Percentiles rank a stretch among this genome's conserved stretches.
Conservation (phyloP, 257 asterid species). For the Solanum okadae region DNA sequence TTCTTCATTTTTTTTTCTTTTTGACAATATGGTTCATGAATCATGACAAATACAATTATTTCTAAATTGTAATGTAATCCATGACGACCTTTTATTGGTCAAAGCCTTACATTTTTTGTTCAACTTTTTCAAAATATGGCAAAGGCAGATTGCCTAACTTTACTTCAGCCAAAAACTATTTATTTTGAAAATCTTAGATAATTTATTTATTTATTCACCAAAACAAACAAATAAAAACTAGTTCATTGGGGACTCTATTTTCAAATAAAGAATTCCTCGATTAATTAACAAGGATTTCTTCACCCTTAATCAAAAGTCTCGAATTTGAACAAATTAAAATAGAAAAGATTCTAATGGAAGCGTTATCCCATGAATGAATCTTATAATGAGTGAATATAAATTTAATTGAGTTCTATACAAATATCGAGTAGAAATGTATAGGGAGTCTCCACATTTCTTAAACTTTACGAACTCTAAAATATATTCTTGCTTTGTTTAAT, state of each 20-base stretch:
- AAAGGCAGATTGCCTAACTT: not conserved
- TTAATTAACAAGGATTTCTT: not conserved
- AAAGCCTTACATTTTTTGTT: not conserved
- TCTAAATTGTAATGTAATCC: not conserved
- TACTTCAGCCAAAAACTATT: not conserved
- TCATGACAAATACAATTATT: not conserved
- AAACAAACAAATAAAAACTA: rapidly evolving
- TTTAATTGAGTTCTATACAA: not conserved
- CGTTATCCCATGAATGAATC: rapidly evolving
- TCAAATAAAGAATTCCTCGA: not conserved
- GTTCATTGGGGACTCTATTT: not conserved
- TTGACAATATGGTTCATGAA: not conserved
- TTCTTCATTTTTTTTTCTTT: not conserved
- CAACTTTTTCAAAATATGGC: not conserved
- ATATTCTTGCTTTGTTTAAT: not conserved
- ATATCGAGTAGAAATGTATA: not conserved
- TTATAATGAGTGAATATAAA: rapidly evolving
- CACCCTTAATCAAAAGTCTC: not conserved
- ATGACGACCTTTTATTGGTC: not conserved
- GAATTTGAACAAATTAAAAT: rapidly evolving
- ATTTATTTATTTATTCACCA: not conserved
- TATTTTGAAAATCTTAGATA: no score
- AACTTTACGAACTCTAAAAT: not conserved
- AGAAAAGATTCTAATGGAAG: rapidly evolving
- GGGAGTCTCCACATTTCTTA: not conserved